Percentiles rank a stretch among this genome's conserved stretches.
Conservation (phyloP, 2,329 filamentous ascomycete genomes). For the Xylaria sp. region DNA sequence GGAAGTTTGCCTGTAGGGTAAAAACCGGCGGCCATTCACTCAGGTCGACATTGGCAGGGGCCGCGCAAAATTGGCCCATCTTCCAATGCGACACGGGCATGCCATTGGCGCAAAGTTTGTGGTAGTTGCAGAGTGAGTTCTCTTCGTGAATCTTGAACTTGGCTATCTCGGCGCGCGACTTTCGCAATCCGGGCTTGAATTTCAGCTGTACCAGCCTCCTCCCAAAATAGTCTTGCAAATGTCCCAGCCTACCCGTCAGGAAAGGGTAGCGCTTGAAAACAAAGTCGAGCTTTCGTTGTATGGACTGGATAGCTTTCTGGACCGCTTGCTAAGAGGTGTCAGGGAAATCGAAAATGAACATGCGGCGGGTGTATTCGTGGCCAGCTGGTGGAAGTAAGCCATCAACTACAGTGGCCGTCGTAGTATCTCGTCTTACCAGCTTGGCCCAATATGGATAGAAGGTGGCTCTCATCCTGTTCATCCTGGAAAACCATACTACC, state of each 20-base stretch:
- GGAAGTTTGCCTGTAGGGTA: conserved; percentile 21
- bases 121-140: conserved; percentile 1
- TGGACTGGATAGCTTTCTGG: neutral
- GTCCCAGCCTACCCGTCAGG: conserved; percentile 15
- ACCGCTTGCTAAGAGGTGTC: neutral
- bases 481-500: too few species aligned
- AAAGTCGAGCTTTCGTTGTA: conserved; percentile 3
- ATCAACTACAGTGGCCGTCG: neutral
- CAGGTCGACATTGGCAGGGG: neutral
- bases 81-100: conserved; percentile 20
- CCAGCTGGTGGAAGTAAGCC: conserved; percentile 4
- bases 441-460: conserved; percentile 2
- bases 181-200: conserved; percentile 4
- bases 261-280: conserved; percentile 14
- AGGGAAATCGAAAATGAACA: conserved; percentile 25
- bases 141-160: conserved; percentile 1
- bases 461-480: too few species aligned
- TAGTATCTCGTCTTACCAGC: neutral
- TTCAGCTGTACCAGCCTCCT: conserved; percentile 6
- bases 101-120: conserved; percentile 4
- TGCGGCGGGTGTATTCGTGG: conserved; percentile 15
- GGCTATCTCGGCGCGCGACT: conserved; percentile 4
- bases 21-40: conserved; percentile 15
- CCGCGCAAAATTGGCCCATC: conserved; percentile 8
- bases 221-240: neutral